Base-by-base conservation (phyloP, 2,329 filamentous ascomycete genomes). In the Amauroascus niger region DNA sequence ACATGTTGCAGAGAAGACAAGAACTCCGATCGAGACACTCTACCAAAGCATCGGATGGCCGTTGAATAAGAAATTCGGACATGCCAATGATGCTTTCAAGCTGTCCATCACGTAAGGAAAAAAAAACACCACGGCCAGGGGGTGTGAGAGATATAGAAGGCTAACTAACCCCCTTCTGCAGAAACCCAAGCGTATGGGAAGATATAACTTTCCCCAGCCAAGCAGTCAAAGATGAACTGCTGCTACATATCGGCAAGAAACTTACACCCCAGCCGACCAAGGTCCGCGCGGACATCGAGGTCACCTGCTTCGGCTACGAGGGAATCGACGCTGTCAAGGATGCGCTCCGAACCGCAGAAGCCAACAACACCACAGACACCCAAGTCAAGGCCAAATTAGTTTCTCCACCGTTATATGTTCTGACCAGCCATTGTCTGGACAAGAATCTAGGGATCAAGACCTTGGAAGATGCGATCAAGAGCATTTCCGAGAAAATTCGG, bases 301-400 rank as follows among this genome's bases (percentile, higher is more conserved):
- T 95, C 61, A 94, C 87, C 57, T 95, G 88, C 77, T 90, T 88
- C 75, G 86, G 87, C 58, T 98, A 97, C 70, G 93, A 97, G 64
- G 93, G 93, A 61, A 98, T 98, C 75, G 93, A 98, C 67, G 93
- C 94, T 40, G 88, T 98, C 72, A 98, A 98, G 82, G 80, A 82
- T 32, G 90, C 94, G 47, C 81, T 98, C 55, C 83, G 89, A 68
- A 88, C 84, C 58, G 94, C 93, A 56, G 93, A 98, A 76, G 87
- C 87, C 57, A 84, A 86, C 71, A 97, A 95, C 80, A 95, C 89
- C 13, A 78, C 83, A 53, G 89, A 96, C 53, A 93, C 84, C 64
- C 88, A 95, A 72, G 89, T 98, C 75, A 97, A 97, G 79, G 93
- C 97, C 70, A 91, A 90, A 75, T 85, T 98, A 49, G 93, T 98